phyloP scores from a whole-genome alignment of 1,139 yeast genomes.

The Meyerozyma athensensis region DNA sequence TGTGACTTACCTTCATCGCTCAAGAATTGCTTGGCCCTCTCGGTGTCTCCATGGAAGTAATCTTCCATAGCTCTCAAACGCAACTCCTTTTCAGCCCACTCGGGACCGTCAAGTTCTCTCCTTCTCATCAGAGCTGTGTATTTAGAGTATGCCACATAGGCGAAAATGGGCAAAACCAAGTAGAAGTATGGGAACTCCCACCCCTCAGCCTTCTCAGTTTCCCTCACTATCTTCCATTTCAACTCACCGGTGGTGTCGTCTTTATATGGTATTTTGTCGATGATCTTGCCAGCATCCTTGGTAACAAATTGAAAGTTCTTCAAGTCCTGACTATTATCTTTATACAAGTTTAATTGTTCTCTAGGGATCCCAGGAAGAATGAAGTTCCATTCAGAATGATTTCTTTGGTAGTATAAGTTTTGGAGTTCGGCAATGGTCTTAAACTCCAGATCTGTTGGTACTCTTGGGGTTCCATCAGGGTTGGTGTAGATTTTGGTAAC shows the following conservation, averaged over 20 bases:
- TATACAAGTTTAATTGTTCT: conserved; percentile 55
- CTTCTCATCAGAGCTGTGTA: conserved; percentile 42
- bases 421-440: conserved; percentile 72
- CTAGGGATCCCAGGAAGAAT: conserved; percentile 49
- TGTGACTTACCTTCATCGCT: conserved; percentile 52
- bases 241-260: conserved; percentile 75
- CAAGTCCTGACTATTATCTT: conserved; percentile 63
- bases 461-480: conserved; percentile 73
- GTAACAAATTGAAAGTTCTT: conserved; percentile 54
- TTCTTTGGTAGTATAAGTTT: conserved; percentile 53
- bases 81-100: conserved; percentile 85
- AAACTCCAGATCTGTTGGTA: conserved; percentile 67
- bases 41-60: conserved; percentile 57
- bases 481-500: conserved; percentile 62
- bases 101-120: conserved; percentile 46
- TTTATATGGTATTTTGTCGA: conserved; percentile 81
- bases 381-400: conserved; percentile 59
- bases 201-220: conserved; percentile 71
- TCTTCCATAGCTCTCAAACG: conserved; percentile 73
- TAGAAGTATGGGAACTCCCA: conserved; percentile 79
- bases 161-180: conserved; percentile 61
- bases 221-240: conserved; percentile 76
- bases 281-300: conserved; percentile 62
- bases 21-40: conserved; percentile 52
- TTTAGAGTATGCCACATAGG: conserved; percentile 40